A percentile compares a stretch with the other conserved stretches of the same genome.
Conservation (phyloP, 371 early-diverging fungal genomes). For the Circinella minor region DNA sequence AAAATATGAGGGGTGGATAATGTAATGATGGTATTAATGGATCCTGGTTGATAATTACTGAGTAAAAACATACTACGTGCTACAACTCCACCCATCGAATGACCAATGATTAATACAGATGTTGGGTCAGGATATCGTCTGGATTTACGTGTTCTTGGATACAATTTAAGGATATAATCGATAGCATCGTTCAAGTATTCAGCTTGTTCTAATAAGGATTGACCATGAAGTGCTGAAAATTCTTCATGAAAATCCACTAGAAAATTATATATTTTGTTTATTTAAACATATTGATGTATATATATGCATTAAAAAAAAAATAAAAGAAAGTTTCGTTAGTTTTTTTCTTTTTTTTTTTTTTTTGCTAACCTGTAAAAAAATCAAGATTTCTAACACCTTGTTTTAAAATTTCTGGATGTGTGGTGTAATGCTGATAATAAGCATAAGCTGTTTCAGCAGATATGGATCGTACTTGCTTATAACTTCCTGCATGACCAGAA, state of each 20-base stretch:
- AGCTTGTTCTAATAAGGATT: slow-evolving; percentile 84
- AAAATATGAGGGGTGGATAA: slow-evolving; percentile 88
- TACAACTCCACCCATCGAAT: slow-evolving; percentile 98
- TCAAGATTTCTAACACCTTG: slow-evolving; percentile 67
- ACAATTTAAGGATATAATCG: slow-evolving; percentile 77
- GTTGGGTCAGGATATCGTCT: slow-evolving; percentile 54
- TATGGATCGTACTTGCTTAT: slow-evolving; percentile 87
- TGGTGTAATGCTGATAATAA: slow-evolving; percentile 53
- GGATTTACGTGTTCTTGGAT: slow-evolving; percentile 51
- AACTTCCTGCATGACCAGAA: slow-evolving; percentile 95
- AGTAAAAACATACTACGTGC: slow-evolving; percentile 82
- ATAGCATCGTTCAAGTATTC: slow-evolving; percentile 87
- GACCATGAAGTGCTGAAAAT: slow-evolving; percentile 86
- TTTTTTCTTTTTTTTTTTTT: not conserved
- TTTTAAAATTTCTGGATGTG: slow-evolving; percentile 32
- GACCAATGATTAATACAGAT: slow-evolving; percentile 88
- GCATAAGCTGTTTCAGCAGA: slow-evolving; percentile 72
- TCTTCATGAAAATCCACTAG: slow-evolving; percentile 92
- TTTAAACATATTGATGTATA: not conserved
- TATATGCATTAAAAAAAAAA: not conserved
- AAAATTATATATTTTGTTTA: not conserved
- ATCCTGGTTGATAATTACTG: slow-evolving; percentile 72
- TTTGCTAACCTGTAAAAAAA: slow-evolving; percentile 76
- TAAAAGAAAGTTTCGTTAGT: not conserved
- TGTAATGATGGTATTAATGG: slow-evolving; percentile 87